Percentiles rank a stretch among this genome's conserved stretches.
These are phyloP conservation scores for Lactuca sativa DNA, from an alignment of 129 eudicot species.

Conservation along the genomic window DNA sequence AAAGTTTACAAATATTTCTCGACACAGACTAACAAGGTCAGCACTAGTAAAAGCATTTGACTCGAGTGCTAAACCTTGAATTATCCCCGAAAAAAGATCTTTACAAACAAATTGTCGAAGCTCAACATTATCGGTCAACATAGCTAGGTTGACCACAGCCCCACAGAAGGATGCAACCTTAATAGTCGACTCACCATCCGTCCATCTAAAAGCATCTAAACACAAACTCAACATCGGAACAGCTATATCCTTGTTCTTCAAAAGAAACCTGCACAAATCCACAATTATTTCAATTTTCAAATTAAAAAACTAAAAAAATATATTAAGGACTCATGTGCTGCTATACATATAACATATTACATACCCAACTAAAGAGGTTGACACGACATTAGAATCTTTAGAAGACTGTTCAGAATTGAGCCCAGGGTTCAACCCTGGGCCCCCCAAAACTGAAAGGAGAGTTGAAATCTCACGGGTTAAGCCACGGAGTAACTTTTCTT, in stretches of 20 bases:
- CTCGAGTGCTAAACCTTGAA: constrained; percentile 76
- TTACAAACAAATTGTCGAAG: constrained; percentile 76
- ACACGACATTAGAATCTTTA: constrained; percentile 57
- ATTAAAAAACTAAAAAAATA: neutral
- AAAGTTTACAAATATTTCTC: constrained; percentile 75
- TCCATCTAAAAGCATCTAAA: constrained; percentile 82
- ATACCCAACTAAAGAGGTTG: constrained; percentile 79
- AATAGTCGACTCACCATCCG: constrained; percentile 68
- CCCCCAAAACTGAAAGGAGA: constrained; percentile 62
- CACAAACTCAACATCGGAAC: constrained; percentile 66
- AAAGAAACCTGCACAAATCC: constrained; percentile 57
- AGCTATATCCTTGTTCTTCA: constrained; percentile 68
- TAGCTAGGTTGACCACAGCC: constrained; percentile 57
- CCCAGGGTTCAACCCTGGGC: constrained; percentile 64
- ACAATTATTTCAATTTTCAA: neutral
- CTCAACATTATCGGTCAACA: constrained; percentile 60
- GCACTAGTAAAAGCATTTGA: constrained; percentile 71
- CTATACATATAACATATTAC: constrained; percentile 19
- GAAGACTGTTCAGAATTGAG: constrained; percentile 67
- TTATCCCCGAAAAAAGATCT: constrained; percentile 74
- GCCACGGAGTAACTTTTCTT: constrained; percentile 88
- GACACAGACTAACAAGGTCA: constrained; percentile 69
- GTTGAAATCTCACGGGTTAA: constrained; percentile 86
- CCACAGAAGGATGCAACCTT: constrained; percentile 76
- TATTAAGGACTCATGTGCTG: neutral